Percentiles rank a stretch among this genome's conserved stretches.
Evolutionary conservation across 805 yeast genomes (phyloP).

Genomic region (Candida chilensis): DNA sequence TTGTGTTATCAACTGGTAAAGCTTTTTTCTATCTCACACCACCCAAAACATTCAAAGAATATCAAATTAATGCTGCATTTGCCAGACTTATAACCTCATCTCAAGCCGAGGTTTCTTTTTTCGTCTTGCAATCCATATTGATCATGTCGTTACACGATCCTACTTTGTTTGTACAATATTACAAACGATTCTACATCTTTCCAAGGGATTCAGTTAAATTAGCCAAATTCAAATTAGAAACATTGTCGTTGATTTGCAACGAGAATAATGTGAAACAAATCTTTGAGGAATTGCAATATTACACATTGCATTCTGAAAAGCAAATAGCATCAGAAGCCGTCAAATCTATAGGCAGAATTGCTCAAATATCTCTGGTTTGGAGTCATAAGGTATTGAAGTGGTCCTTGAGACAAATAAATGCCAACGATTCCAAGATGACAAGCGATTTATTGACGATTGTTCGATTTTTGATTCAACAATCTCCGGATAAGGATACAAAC

Average conservation of each 20-base stretch:
- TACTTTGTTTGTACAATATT: constrained; percentile 19
- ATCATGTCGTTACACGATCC: constrained; percentile 23
- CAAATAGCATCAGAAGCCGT: constrained; percentile 36
- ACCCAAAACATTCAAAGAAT: constrained; percentile 36
- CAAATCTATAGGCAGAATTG: constrained; percentile 53
- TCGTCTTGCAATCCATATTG: constrained; percentile 38
- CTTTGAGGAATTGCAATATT: constrained; percentile 56
- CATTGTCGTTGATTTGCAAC: constrained; percentile 50
- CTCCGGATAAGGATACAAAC: constrained; percentile 42
- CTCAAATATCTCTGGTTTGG: constrained; percentile 38
- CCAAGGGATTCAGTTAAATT: constrained; percentile 40
- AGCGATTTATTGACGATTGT: constrained; percentile 68
- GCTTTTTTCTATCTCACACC: constrained; percentile 54
- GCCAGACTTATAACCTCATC: constrained; percentile 28
- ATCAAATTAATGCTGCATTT: constrained; percentile 41
- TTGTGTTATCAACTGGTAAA: constrained; percentile 50
- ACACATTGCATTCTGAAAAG: constrained; percentile 21
- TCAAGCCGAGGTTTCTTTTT: constrained; percentile 16
- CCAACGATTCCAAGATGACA: constrained; percentile 21
- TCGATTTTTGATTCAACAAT: constrained; percentile 59
- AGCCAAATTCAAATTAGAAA: constrained; percentile 47
- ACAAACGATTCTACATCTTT: constrained; percentile 41
- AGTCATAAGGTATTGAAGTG: constrained; percentile 50
- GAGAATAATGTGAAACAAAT: constrained; percentile 41
- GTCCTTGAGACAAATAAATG: constrained; percentile 43